Conservation (phyloP, 164 flowering plant genomes). For the Liriodendron chinense region DNA sequence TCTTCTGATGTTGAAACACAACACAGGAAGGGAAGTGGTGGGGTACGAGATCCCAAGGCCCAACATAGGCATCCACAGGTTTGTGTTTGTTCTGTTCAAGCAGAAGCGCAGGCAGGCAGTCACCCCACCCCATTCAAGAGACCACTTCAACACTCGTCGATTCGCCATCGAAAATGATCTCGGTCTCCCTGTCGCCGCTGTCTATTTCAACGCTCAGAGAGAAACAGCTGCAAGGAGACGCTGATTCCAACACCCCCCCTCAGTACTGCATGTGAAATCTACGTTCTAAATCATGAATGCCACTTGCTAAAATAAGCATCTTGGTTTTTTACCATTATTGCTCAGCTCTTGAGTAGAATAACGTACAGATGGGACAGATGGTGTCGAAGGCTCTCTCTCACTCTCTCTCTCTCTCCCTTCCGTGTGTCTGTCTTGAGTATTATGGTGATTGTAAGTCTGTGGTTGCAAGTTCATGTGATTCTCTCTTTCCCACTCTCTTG, state of each 20-base stretch:
- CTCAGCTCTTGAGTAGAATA: not conserved
- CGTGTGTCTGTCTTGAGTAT: no score
- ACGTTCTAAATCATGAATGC: not conserved
- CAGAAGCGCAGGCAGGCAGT: conserved; percentile 58
- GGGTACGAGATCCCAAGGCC: conserved; percentile 82
- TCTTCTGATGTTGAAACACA: not conserved
- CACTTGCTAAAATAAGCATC: not conserved
- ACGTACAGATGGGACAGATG: not conserved
- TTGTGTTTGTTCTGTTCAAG: conserved; percentile 70
- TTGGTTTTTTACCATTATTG: not conserved
- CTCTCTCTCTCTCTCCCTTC: not conserved
- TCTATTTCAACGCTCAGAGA: conserved; percentile 81
- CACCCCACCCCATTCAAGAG: conserved; percentile 47
- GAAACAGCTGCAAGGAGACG: conserved; percentile 92
- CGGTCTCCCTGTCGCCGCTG: conserved; percentile 84
- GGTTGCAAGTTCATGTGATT: no score
- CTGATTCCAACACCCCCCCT: conserved; percentile 4
- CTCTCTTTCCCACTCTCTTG: no score
- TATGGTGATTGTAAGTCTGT: no score
- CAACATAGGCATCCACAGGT: conserved; percentile 90
- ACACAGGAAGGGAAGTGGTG: conserved; percentile 63
- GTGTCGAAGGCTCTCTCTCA: not conserved
- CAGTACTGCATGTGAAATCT: not conserved
- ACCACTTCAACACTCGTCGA: conserved; percentile 55
- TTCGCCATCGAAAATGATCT: conserved; percentile 68